Base-by-base conservation (phyloP, 2,329 filamentous ascomycete species). In the Ophioceras dolichostomum region DNA sequence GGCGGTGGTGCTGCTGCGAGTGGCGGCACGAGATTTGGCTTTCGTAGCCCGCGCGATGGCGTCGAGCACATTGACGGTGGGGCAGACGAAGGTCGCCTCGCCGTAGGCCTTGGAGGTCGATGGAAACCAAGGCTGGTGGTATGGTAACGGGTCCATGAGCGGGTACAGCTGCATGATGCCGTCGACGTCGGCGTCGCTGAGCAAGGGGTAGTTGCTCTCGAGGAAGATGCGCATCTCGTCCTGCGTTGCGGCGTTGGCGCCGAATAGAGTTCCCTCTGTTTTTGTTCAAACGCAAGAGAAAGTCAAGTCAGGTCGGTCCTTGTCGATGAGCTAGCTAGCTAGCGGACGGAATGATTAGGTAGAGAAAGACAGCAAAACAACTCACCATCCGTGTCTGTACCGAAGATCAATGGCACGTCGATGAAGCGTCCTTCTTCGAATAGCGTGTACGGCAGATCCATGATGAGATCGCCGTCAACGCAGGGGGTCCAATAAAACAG, bases 401-500 rank as follows among this genome's bases (percentile, higher is more conserved):
- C 67, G 36, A 65, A 55, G 10, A 71, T 45, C 19, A 66, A 43
- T 0, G 67, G 67, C 19, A 70, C 62, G 21, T 56, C 51, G 39
- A 64, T 40, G 39, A 66, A 67, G 6, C 51, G 46, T 0, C 63
- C 62, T 2, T 48, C 45, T 6, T 54, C 47, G 30, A 63, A 65
- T 39, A 68, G 48, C 4, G 38, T 43, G 29, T 61, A 64, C 2
- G 65, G 60, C 9, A 59, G 50, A 39, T 67, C 64, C 4, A 43
- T 48, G 10, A 71, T 45, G 9, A 70, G 47, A 5, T 59, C 57
- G 7, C 64, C 68, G 39, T 73, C 68, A 5, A 70, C 50, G 34
- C 61, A 66, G 0, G 68, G 68, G 3, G 63, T 60, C 63, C 63
- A 73, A 53, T 68, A 70, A 46, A 69, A 72, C 0, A 59, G 49